Conservation (phyloP, 2,329 filamentous ascomycete species). For the Stachybotrys chlorohalonatus region DNA sequence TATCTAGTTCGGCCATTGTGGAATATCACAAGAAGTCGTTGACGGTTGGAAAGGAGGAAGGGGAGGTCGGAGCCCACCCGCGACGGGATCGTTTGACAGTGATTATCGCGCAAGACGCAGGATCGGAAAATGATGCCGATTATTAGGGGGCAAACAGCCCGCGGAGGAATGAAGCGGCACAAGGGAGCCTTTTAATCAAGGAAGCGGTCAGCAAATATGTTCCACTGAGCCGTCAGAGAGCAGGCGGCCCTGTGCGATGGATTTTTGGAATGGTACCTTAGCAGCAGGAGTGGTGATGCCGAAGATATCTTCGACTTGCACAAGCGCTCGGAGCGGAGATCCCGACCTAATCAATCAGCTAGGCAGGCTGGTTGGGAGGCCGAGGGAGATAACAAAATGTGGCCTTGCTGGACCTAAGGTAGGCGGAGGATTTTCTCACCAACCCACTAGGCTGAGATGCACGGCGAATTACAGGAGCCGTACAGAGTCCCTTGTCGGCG, state of each 20-base stretch:
- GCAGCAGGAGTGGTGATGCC: not conserved
- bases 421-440: not conserved
- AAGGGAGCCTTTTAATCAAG: not conserved
- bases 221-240: not conserved
- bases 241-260: too few species aligned
- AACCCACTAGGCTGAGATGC: not conserved
- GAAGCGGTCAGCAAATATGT: not conserved
- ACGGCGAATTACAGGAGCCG: not conserved
- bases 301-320: not conserved
- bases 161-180: not conserved
- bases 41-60: not conserved
- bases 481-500: not conserved
- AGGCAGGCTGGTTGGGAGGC: not conserved
- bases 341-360: too few species aligned
- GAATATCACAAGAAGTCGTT: constrained; percentile 3
- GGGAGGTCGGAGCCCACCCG: not conserved
- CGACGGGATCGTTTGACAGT: not conserved
- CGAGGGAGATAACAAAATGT: not conserved
- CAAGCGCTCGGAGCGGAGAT: not conserved
- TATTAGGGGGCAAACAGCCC: not conserved
- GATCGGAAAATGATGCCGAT: not conserved
- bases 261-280: not conserved
- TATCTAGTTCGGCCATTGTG: constrained; percentile 91
- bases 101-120: not conserved
- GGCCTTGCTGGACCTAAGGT: not conserved